Evolutionary conservation across 1,139 yeast genomes (phyloP).

Genomic region (Sugiyamaella xylanicola): DNA sequence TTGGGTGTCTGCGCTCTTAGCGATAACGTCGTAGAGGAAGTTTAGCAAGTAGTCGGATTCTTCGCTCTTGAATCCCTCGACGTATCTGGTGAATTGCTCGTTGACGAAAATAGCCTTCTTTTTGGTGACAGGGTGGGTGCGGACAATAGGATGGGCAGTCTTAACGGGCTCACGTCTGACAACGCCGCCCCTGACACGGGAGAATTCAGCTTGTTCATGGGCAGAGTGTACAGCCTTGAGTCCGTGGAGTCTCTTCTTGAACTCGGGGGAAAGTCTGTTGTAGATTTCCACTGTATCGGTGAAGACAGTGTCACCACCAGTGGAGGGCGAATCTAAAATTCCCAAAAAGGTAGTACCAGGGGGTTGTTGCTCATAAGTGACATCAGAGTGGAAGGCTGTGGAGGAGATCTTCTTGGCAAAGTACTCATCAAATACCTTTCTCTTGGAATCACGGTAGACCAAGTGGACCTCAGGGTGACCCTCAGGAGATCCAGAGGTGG

Average conservation of each 20-base stretch:
- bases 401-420: conserved; percentile 37
- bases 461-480: conserved; percentile 65
- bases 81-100: conserved; percentile 56
- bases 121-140: conserved; percentile 60
- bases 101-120: conserved; percentile 56
- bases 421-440: conserved; percentile 26
- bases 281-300: conserved; percentile 60
- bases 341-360: conserved; percentile 61
- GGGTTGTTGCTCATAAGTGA: conserved; percentile 63
- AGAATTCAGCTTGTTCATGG: conserved; percentile 51
- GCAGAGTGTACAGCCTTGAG: conserved; percentile 57
- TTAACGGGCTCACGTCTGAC: conserved; percentile 55
- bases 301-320: conserved; percentile 65
- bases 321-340: conserved; percentile 53
- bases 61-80: conserved; percentile 58
- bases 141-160: conserved; percentile 56
- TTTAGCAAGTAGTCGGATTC: conserved; percentile 55
- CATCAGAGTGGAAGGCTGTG: conserved; percentile 61
- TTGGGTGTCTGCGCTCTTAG: conserved; percentile 55
- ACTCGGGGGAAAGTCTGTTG: conserved; percentile 57
- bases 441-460: conserved; percentile 44
- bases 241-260: conserved; percentile 53
- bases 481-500: conserved; percentile 67
- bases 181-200: conserved; percentile 50
- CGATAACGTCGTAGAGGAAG: conserved; percentile 54